Percentiles rank a stretch among this genome's conserved stretches.
Evolutionary conservation across 2,329 filamentous ascomycete species (phyloP).

Genomic region (Orbilia brochopaga): DNA sequence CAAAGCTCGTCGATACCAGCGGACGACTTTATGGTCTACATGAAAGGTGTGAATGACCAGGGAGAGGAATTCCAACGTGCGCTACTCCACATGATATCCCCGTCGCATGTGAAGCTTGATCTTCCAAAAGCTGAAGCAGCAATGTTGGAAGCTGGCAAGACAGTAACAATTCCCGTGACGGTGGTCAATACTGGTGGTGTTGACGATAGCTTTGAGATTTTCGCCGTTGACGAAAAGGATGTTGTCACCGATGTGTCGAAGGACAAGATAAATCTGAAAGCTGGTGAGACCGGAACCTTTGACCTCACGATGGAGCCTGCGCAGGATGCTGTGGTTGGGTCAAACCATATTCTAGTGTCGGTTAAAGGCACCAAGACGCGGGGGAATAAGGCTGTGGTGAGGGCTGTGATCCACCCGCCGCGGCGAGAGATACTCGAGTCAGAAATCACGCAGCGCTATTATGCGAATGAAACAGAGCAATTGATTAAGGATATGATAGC

Average conservation of each 20-base stretch:
- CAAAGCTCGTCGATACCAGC: slow-evolving; percentile 20
- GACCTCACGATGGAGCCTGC: slow-evolving; percentile 12
- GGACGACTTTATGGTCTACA: slow-evolving; percentile 34
- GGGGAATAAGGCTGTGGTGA: slow-evolving; percentile 23
- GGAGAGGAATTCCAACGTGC: slow-evolving; percentile 32
- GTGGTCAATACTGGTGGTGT: slow-evolving; percentile 12
- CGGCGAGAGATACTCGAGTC: not conserved
- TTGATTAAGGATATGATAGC: slow-evolving; percentile 16
- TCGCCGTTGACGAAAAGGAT: slow-evolving; percentile 28
- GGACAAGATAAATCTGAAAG: slow-evolving; percentile 7
- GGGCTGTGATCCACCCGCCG: slow-evolving; percentile 21
- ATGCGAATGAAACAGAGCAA: slow-evolving; percentile 20
- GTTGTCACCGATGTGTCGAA: slow-evolving; percentile 7
- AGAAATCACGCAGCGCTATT: slow-evolving; percentile 18
- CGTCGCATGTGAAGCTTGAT: slow-evolving; percentile 16
- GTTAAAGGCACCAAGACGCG: slow-evolving; percentile 22
- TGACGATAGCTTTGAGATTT: slow-evolving; percentile 28
- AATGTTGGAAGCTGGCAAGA: slow-evolving; percentile 9
- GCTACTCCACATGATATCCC: slow-evolving; percentile 13
- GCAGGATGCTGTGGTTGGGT: slow-evolving; percentile 9
- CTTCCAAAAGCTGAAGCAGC: slow-evolving; percentile 14
- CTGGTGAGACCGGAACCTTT: slow-evolving; percentile 17
- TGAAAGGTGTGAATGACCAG: slow-evolving; percentile 15
- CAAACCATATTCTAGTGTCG: slow-evolving; percentile 25
- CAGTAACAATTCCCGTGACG: slow-evolving; percentile 6